Percentiles rank a stretch among this genome's conserved stretches.
Conservation (phyloP, 2,329 filamentous ascomycete genomes). For the Hysterium pulicare region DNA sequence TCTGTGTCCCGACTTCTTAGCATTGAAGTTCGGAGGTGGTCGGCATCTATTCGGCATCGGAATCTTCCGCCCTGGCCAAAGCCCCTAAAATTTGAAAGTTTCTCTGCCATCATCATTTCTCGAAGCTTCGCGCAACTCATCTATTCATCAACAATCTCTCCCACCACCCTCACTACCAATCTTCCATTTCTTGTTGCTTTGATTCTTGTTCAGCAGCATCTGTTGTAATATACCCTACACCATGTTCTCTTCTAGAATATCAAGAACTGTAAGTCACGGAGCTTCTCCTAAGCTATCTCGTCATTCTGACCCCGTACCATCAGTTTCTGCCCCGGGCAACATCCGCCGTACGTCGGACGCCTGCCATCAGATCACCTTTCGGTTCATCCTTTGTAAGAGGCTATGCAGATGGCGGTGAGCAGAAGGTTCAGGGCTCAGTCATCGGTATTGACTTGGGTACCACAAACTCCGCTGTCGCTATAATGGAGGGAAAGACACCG, state of each 20-base stretch:
- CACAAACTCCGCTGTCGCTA: constrained; percentile 94
- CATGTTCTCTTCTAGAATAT: constrained; percentile 43
- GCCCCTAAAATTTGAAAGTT: too few species aligned
- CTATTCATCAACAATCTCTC: constrained; percentile 15
- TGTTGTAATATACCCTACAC: constrained; percentile 23
- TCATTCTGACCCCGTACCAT: constrained; percentile 24
- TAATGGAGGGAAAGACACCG: constrained; percentile 95
- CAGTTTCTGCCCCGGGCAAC: constrained; percentile 69
- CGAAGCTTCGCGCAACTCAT: constrained; percentile 24
- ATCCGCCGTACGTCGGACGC: constrained; percentile 64
- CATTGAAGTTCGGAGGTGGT: not conserved
- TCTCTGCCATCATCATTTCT: constrained; percentile 22
- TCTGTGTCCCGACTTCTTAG: too few species aligned
- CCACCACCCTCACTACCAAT: constrained; percentile 9
- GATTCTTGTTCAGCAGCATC: constrained; percentile 27
- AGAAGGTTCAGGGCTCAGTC: constrained; percentile 91
- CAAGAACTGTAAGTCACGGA: constrained; percentile 36
- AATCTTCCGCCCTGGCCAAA: constrained; percentile 2
- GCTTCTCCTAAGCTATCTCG: constrained; percentile 3
- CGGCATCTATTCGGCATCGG: too few species aligned
- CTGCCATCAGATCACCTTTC: constrained; percentile 66
- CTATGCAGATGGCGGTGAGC: constrained; percentile 67
- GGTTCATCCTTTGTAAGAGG: constrained; percentile 68
- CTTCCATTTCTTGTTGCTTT: constrained; percentile 19
- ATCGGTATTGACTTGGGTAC: constrained; percentile 99